Base-by-base conservation (phyloP, 164 flowering plant species). In the Hamamelis virginiana region DNA sequence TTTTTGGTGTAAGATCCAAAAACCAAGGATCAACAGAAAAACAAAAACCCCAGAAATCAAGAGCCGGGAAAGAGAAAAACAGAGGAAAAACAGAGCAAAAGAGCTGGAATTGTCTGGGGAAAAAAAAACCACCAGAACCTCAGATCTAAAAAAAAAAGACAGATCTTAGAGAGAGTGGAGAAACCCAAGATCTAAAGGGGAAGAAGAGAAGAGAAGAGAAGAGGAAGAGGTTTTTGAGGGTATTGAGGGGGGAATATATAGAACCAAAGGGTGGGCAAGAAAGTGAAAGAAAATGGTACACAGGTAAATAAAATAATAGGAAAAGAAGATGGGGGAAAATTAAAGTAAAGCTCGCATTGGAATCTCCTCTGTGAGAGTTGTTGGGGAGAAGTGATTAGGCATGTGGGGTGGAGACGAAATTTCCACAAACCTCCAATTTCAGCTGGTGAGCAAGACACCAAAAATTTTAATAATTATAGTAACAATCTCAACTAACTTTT, bases 201-300 rank as follows among this genome's bases (percentile, higher is more conserved):
- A 46, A 45, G 52, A 19, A 27, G 67, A 61, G 55, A 67, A 67
- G 69, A 28, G 62, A 65, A 67, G 73, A 74, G 76, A 81, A 74
- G 76, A 56, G 82, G 86, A 85, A 84, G 94, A 77, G 86, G 84
- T 67, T 77, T 64, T 14, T 45, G 69, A 69, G 73, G 18, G 61
- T 13, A 62, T 59, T 43, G 76, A 45, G 53, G 62, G 55, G 68
- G 23, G 58, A 72, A 79, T 89, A 77, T 89, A 89, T 89, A 89
- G 91, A 71, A 53, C 22, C 9, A 59, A 65, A 72, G 67, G 72
- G 72, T 66, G 59, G 28, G 53, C 13, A 25, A 58, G 58, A 61
- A 46, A 55, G 16, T 50, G 56, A 52, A 45, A 28, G n/a, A 57
- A 73, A 55, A 59, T 26, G 47, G 26, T 46, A 59, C 50, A 46